Conservation (phyloP, 805 yeast genomes). For the Schizosaccharomyces japonicus region DNA sequence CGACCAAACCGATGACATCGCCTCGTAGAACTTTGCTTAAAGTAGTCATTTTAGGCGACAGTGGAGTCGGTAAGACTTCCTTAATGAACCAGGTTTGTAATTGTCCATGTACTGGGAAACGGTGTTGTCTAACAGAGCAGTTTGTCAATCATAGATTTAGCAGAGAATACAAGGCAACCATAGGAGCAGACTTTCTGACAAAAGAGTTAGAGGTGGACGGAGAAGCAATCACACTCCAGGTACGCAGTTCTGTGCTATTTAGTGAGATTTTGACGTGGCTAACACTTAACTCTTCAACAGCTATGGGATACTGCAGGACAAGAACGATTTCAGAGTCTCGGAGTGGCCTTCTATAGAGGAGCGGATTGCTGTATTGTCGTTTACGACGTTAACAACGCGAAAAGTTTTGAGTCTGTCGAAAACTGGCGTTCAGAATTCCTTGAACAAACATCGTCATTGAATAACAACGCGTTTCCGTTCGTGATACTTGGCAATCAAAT, state of each 20-base stretch:
- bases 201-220: constrained; percentile 74
- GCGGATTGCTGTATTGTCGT: constrained; percentile 94
- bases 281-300: constrained; percentile 7
- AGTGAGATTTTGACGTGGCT: no score
- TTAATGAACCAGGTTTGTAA: constrained; percentile 27
- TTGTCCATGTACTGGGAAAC: not conserved
- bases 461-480: constrained; percentile 88
- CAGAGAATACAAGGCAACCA: constrained; percentile 90
- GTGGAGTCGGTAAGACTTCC: constrained; percentile 94
- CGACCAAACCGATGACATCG: no score
- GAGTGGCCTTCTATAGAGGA: constrained; percentile 92
- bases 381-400: constrained; percentile 83
- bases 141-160: constrained; percentile 85
- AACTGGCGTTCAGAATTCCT: constrained; percentile 90
- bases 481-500: constrained; percentile 86
- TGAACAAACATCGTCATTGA: constrained; percentile 73
- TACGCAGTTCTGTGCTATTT: constrained; percentile 6
- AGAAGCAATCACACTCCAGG: constrained; percentile 42
- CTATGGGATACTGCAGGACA: constrained; percentile 99
- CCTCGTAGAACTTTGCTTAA: not conserved
- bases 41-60: constrained; percentile 68
- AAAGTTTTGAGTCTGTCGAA: constrained; percentile 69
- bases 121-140: constrained; percentile 14
- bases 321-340: constrained; percentile 86
- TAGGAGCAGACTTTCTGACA: constrained; percentile 89